Evolutionary conservation across 2,329 filamentous ascomycete genomes (phyloP).

Genomic region (Zymoseptoria crescenta): DNA sequence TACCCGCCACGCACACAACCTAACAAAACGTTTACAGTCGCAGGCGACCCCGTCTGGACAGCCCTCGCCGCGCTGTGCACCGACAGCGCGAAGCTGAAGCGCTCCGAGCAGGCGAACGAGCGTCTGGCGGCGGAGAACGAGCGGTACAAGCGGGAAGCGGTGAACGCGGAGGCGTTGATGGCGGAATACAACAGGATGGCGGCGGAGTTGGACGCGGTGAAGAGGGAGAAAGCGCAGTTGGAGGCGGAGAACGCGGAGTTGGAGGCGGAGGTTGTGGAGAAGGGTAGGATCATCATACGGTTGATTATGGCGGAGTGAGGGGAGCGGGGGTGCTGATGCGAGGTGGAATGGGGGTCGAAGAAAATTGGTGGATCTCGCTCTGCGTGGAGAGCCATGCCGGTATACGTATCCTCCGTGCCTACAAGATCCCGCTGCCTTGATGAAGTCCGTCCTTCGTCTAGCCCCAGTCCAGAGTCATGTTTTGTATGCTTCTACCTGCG

Average conservation of each 20-base stretch:
- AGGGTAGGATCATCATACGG: no score
- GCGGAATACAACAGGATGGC: background rate
- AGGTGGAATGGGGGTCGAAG: no score
- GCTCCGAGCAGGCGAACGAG: background rate
- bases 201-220: background rate
- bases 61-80: background rate
- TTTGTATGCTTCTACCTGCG: no score
- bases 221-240: background rate
- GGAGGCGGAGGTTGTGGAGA: no score
- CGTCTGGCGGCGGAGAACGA: background rate
- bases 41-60: background rate
- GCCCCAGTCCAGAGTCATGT: no score
- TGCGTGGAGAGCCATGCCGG: no score
- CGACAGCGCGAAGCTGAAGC: background rate
- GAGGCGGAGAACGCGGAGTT: background rate
- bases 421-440: no score
- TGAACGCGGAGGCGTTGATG: background rate
- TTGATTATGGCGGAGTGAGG: no score
- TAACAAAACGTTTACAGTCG: background rate
- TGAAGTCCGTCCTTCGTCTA: no score
- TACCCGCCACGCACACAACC: background rate
- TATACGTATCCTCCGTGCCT: no score
- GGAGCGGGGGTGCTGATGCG: no score
- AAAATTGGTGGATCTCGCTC: no score
- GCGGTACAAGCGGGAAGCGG: background rate